Conservation (phyloP, 1,284 basidiomycete genomes). For the Papiliotrema flavescens region DNA sequence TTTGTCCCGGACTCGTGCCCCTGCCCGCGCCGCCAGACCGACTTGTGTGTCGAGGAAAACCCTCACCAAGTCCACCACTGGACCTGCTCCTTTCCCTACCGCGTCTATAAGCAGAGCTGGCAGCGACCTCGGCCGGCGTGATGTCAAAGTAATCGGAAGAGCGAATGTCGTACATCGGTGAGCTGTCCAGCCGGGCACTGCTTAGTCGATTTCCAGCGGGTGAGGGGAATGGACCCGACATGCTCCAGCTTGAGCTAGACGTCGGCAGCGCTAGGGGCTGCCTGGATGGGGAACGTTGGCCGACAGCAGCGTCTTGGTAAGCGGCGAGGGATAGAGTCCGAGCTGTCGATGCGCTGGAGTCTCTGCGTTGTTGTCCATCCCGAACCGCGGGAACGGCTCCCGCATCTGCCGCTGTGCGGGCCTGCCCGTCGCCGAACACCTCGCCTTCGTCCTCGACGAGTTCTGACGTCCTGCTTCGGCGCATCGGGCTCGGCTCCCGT, state of each 20-base stretch:
- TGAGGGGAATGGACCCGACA: slow-evolving; percentile 24
- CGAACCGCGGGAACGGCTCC: not conserved
- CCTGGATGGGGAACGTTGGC: slow-evolving; percentile 5
- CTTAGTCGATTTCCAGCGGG: slow-evolving; percentile 5
- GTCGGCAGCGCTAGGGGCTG: not conserved
- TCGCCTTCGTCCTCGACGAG: not conserved
- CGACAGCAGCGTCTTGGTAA: not conserved
- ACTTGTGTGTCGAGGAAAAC: no score
- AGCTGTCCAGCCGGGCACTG: slow-evolving; percentile 16
- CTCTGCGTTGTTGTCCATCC: not conserved
- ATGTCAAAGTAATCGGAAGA: slow-evolving; percentile 25
- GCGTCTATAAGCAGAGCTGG: no score
- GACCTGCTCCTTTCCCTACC: no score
- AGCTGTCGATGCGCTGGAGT: not conserved
- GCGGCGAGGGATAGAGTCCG: not conserved
- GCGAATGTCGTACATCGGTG: slow-evolving; percentile 38
- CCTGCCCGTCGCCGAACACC: not conserved
- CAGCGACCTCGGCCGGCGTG: no score
- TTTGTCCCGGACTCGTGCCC: no score
- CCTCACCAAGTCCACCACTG: no score
- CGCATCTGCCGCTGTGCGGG: not conserved
- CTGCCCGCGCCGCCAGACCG: no score
- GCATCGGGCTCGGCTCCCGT: not conserved
- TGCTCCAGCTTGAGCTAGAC: slow-evolving; percentile 10
- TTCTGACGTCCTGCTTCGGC: not conserved